A percentile compares a stretch with the other conserved stretches of the same genome.
These are phyloP conservation scores for Raffaelea albimanens DNA, from an alignment of 2,329 filamentous ascomycete species.

Conservation along the genomic window DNA sequence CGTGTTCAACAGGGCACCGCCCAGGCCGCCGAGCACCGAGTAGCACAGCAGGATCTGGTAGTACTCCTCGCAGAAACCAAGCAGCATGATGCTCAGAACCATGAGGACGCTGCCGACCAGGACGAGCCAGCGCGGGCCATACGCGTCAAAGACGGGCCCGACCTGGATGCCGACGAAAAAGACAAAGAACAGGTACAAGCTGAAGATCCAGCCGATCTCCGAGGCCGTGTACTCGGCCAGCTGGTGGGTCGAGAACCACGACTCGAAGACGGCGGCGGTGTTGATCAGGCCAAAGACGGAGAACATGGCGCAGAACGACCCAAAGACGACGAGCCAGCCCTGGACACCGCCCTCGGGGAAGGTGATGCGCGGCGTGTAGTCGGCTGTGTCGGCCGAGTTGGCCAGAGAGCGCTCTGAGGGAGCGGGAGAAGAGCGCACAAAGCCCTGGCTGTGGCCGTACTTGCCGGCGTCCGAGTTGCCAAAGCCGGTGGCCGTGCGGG, in stretches of 20 bases:
- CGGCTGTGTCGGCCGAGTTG: not conserved
- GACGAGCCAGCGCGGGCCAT: conserved; percentile 62
- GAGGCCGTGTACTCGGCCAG: conserved; percentile 57
- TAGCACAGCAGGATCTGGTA: conserved; percentile 77
- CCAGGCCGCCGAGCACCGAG: conserved; percentile 61
- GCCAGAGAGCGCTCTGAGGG: not conserved
- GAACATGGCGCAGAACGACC: conserved; percentile 62
- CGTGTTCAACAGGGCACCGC: conserved; percentile 68
- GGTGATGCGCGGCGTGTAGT: conserved; percentile 16
- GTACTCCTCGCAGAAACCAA: conserved; percentile 62
- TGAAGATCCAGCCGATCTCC: conserved; percentile 78
- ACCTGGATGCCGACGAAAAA: conserved; percentile 78
- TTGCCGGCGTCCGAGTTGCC: not conserved
- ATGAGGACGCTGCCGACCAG: conserved; percentile 52
- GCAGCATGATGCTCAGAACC: conserved; percentile 51
- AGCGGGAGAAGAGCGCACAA: not conserved
- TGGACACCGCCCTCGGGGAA: conserved; percentile 68
- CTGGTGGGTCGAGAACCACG: conserved; percentile 65
- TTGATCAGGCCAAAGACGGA: conserved; percentile 67
- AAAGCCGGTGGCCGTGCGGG: conserved; percentile 4
- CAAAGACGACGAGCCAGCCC: conserved; percentile 71
- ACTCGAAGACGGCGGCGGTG: conserved; percentile 66
- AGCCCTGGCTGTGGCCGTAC: not conserved
- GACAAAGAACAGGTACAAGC: conserved; percentile 68
- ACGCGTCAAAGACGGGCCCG: conserved; percentile 70